Base-by-base conservation (phyloP, 202 grass and related monocot species). In the Elaeis oleifera region DNA sequence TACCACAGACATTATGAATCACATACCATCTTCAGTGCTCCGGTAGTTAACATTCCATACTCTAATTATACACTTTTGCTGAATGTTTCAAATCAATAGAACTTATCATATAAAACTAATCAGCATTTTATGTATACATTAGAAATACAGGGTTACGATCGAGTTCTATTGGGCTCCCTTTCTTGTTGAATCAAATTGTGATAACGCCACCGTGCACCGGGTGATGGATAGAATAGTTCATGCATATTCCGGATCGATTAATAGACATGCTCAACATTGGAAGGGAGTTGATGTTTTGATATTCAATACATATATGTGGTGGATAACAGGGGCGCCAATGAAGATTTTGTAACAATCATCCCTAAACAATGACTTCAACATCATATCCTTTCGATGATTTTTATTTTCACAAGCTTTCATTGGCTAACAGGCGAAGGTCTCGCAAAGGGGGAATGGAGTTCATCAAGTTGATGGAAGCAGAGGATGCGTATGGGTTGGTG, bases 161-260 rank as follows among this genome's bases (percentile, higher is more conserved):
- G 94, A 99, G 72, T 99, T 99, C 77, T 87, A 99, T 69, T 99
- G 88, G 94, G 94, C 94, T n/a, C 94, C 94, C 0, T 81, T 99
- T 56, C 83, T 99, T 36, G 94, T 90, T 20, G 88, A 99, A 71
- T 92, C 94, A 49, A 99, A 89, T 78, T 89, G 82, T 20, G 94
- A 97, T 71, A 76, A 84, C 76, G 88, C 82, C 57, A 65, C 79
- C 24, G 79, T 65, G 16, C 87, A 90, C 73, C 64, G 67, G 51
- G n/a, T 79, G 74, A 60, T 49, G 0, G 88, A 92, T 24, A 77
- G 88, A 4, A 58, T 92, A 55, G 90, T 89, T 73, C 88, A 85
- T 0, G 85, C 78, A 0, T 44, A 44, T 44, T 44, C 36, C 18
- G 82, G 79, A 0, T 84, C 94, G 54, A 92, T 99, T 76, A 80